Base-by-base conservation (phyloP, 306 rosid species). In the Begonia fuchsioides region DNA sequence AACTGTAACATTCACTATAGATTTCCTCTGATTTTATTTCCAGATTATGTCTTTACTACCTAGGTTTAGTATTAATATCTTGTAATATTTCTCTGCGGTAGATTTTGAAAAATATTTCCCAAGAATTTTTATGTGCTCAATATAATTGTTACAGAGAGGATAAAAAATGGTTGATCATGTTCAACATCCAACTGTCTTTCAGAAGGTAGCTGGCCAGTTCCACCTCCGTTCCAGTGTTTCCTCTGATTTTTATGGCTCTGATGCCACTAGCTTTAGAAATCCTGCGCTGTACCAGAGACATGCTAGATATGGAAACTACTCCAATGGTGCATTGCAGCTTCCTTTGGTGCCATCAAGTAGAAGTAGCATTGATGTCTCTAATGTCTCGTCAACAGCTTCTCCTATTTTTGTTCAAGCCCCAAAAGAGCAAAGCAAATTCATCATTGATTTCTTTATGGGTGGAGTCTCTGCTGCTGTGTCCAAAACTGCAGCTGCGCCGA, bases 391-490 rank as follows among this genome's bases (percentile, higher is more conserved):
- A 32, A 63, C 72, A 13, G 32, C 77, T 44, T 76, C 76, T 12
- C 71, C 81, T 19, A 62, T 84, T 61, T 68, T 72, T 35, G 72
- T 77, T 20, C 59, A 69, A 13, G 67, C 94, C 10, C 92, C 94
- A 13, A 32, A 64, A 5, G 95, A 85, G 80, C 78, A 75, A 60
- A 75, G 65, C 38, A 57, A 76, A 14, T 80, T 85, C 49, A 66
- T 65, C 9, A 62, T 71, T 40, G 80, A 81, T 72, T 85, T 84
- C 62, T 72, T 84, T 1, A 80, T 84, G 94, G 92, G 92, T 44
- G 86, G 86, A 44, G 92, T 77, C 39, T 80, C 92, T 18, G 86
- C 86, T 1, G 90, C 90, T 13, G 86, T 80, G 49, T 80, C 94
- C 52, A 84, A 84, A 52, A 77, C 83, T 39, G 83, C 81, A 17